Percentiles rank a stretch among this genome's conserved stretches.
Evolutionary conservation across 495 filamentous ascomycete species (phyloP).

Genomic region (Trichocladium antarcticum): DNA sequence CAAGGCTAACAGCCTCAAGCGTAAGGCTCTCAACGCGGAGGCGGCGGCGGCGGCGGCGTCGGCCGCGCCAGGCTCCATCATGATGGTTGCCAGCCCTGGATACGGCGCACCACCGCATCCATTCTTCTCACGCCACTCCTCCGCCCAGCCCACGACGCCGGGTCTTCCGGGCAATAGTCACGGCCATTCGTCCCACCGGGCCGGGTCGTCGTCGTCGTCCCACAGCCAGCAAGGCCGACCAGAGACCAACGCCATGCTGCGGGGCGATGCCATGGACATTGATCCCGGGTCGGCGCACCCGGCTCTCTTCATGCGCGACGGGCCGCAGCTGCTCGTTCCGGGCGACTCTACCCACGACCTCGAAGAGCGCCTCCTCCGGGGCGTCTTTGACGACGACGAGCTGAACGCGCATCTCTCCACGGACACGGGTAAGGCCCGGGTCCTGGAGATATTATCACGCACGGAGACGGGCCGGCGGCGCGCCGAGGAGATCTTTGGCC

Average conservation of each 20-base stretch:
- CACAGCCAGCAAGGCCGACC: slow-evolving; percentile 23
- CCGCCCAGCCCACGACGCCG: slow-evolving; percentile 32
- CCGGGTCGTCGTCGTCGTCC: slow-evolving; percentile 21
- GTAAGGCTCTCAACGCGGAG: slow-evolving; percentile 43
- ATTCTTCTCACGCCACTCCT: slow-evolving; percentile 29
- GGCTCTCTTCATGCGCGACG: slow-evolving; percentile 29
- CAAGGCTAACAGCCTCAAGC: slow-evolving; percentile 56
- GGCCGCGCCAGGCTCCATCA: slow-evolving; percentile 8
- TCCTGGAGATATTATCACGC: slow-evolving; percentile 29
- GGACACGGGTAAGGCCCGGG: slow-evolving; percentile 23
- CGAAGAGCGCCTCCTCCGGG: slow-evolving; percentile 34
- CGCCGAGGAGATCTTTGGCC: slow-evolving; percentile 34
- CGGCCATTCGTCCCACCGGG: slow-evolving; percentile 18
- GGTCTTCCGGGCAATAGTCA: slow-evolving; percentile 28
- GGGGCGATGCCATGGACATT: slow-evolving; percentile 26
- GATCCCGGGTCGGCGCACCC: slow-evolving; percentile 23
- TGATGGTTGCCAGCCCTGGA: slow-evolving; percentile 25
- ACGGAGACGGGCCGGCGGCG: slow-evolving; percentile 31
- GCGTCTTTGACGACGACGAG: slow-evolving; percentile 25
- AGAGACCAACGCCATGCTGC: slow-evolving; percentile 8
- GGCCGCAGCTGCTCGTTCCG: slow-evolving; percentile 24
- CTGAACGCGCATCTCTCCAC: slow-evolving; percentile 22
- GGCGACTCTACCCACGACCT: slow-evolving; percentile 26
- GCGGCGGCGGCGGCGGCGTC: slow-evolving; percentile 26
- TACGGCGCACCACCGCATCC: slow-evolving; percentile 22